These are phyloP conservation scores for Ophiostoma ulmi DNA, from an alignment of 2,329 filamentous ascomycete species.

Conservation along the genomic window DNA sequence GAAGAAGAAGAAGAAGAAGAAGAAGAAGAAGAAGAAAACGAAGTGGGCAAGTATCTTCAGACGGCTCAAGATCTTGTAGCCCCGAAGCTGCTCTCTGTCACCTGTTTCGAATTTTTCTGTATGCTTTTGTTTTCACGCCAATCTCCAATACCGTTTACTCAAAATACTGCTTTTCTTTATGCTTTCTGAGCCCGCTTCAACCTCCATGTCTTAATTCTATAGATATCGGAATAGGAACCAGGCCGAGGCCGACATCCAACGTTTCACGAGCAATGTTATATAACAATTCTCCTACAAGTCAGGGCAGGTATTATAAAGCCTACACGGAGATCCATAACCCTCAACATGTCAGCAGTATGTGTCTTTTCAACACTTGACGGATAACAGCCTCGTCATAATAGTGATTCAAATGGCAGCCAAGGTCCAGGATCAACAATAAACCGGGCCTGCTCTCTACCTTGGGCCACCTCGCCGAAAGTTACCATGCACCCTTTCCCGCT, in stretches of 20 bases:
- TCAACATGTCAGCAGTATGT: neutral
- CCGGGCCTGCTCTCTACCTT: neutral
- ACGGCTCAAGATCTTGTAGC: neutral
- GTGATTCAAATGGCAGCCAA: neutral
- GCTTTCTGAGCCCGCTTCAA: neutral
- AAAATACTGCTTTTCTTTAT: neutral
- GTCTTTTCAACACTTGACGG: neutral
- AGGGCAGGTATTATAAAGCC: neutral
- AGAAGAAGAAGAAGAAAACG: no score
- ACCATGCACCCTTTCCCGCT: neutral
- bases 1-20: no score
- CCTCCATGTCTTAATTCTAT: neutral
- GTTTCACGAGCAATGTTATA: neutral
- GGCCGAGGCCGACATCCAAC: neutral
- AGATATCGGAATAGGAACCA: neutral
- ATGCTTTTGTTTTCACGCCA: conserved; percentile 1
- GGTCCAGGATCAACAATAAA: neutral
- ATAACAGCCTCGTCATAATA: neutral
- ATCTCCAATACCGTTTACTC: neutral
- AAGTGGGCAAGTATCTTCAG: no score
- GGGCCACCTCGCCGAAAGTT: neutral
- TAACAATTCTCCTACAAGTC: neutral
- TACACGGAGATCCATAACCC: neutral
- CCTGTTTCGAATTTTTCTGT: neutral
- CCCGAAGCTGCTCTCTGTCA: neutral